A percentile compares a stretch with the other conserved stretches of the same genome.
These are phyloP conservation scores for Chlorella sp. DNA, from an alignment of 139 green algal species.

Conservation along the genomic window DNA sequence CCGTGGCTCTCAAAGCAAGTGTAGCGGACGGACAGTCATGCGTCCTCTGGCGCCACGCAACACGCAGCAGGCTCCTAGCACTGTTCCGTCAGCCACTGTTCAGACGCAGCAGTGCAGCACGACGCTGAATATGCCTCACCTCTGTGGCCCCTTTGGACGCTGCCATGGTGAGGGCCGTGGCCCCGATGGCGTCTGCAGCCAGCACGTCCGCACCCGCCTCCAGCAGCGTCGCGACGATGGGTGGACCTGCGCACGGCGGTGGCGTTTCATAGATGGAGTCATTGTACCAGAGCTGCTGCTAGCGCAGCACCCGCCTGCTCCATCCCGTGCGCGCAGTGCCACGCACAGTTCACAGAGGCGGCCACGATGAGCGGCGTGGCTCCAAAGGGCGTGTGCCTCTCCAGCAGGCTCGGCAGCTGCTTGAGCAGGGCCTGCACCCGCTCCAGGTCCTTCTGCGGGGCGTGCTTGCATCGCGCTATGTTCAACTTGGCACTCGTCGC, in stretches of 20 bases:
- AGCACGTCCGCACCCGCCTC: not conserved
- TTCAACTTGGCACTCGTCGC: no score
- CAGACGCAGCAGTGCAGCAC: not conserved
- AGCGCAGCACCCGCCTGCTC: no score
- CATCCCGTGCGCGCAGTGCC: not conserved
- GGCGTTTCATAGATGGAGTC: not conserved
- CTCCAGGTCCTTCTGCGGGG: not conserved
- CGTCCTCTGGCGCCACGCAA: no score
- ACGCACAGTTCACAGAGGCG: not conserved
- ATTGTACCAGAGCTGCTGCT: not conserved
- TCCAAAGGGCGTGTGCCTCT: not conserved
- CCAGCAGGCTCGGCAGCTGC: not conserved
- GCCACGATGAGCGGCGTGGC: not conserved
- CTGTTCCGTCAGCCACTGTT: not conserved
- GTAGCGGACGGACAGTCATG: no score
- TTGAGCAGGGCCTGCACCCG: not conserved
- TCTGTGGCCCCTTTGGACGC: not conserved
- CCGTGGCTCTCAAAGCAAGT: no score
- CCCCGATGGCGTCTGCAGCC: not conserved
- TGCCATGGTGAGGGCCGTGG: not conserved
- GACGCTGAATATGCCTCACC: not conserved
- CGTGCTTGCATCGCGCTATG: no score
- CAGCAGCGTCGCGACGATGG: not conserved
- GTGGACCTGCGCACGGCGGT: not conserved
- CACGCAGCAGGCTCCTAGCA: no score